A percentile compares a stretch with the other conserved stretches of the same genome.
phyloP scores from a whole-genome alignment of 1,139 yeast species.

The Kodamaea derodonti region DNA sequence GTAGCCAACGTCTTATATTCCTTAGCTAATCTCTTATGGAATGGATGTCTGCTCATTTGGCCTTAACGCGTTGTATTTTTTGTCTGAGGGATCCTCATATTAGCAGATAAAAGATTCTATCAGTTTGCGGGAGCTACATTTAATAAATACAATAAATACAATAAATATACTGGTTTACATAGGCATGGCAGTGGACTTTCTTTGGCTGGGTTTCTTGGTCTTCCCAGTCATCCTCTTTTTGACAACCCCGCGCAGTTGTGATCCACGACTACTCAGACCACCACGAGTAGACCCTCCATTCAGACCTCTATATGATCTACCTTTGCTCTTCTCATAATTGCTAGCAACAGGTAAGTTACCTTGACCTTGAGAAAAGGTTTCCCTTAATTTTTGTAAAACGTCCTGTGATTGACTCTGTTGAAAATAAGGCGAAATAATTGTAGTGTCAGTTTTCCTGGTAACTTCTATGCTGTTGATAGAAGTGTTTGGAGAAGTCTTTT shows the following conservation, averaged over 20 bases:
- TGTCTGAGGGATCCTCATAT: too few relatives aligned
- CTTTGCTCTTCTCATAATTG: conserved; percentile 1
- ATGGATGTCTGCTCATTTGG: conserved; percentile 19
- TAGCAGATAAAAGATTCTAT: too few relatives aligned
- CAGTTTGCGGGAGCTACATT: too few relatives aligned
- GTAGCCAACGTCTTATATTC: conserved; percentile 30
- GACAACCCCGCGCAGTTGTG: too few relatives aligned
- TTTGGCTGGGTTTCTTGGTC: too few relatives aligned
- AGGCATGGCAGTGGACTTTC: too few relatives aligned
- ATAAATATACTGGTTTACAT: too few relatives aligned
- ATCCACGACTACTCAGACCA: too few relatives aligned
- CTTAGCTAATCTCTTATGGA: conserved; percentile 38
- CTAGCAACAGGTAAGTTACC: conserved; percentile 8
- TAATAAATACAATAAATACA: too few relatives aligned
- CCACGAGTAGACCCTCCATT: too few relatives aligned
- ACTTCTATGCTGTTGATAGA: conserved; percentile 2
- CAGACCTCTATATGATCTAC: conserved; percentile 1
- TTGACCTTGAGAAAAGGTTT: conserved; percentile 7
- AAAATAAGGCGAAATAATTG: conserved; percentile 11
- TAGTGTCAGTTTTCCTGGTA: not conserved
- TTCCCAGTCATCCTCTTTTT: too few relatives aligned
- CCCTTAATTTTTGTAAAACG: conserved; percentile 9
- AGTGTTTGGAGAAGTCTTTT: conserved; percentile 9
- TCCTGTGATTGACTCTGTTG: conserved; percentile 9
- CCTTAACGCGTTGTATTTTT: too few relatives aligned